A percentile compares a stretch with the other conserved stretches of the same genome.
These are phyloP conservation scores for Xylariaceae sp. DNA, from an alignment of 2,329 filamentous ascomycete genomes.

Conservation along the genomic window DNA sequence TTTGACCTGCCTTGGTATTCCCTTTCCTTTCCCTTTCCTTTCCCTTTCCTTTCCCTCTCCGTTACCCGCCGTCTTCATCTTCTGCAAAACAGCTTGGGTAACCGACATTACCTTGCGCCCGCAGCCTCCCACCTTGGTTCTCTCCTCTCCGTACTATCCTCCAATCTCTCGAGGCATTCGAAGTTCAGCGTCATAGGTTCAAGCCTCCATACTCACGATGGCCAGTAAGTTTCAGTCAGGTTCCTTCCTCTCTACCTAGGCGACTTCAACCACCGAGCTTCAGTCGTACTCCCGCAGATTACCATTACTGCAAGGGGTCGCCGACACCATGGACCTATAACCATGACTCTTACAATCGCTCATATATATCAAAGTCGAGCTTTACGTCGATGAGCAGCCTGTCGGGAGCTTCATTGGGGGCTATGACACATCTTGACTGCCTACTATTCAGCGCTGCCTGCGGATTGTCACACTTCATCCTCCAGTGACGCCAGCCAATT, in stretches of 20 bases:
- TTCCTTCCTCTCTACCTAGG: too few relatives aligned
- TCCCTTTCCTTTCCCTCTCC: neutral
- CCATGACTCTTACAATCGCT: too few relatives aligned
- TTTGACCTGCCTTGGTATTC: neutral
- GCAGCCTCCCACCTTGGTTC: neutral
- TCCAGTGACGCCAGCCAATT: neutral
- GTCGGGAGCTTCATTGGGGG: too few relatives aligned
- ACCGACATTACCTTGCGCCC: neutral
- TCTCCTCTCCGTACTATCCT: neutral
- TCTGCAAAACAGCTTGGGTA: neutral
- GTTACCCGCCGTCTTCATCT: constrained; percentile 5
- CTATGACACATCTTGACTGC: too few relatives aligned
- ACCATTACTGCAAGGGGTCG: too few relatives aligned
- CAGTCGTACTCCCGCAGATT: too few relatives aligned
- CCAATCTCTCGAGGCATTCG: neutral
- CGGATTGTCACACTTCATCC: neutral
- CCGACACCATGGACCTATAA: too few relatives aligned
- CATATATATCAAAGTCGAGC: too few relatives aligned
- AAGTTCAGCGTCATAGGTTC: too few relatives aligned
- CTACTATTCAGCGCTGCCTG: neutral
- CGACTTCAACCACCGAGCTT: too few relatives aligned
- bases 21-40: neutral
- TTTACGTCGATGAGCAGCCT: too few relatives aligned
- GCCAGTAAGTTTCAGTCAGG: too few relatives aligned
- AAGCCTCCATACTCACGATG: neutral